A percentile compares a stretch with the other conserved stretches of the same genome.
Conservation (phyloP, 2,329 filamentous ascomycete genomes). For the Neobulgaria alba region DNA sequence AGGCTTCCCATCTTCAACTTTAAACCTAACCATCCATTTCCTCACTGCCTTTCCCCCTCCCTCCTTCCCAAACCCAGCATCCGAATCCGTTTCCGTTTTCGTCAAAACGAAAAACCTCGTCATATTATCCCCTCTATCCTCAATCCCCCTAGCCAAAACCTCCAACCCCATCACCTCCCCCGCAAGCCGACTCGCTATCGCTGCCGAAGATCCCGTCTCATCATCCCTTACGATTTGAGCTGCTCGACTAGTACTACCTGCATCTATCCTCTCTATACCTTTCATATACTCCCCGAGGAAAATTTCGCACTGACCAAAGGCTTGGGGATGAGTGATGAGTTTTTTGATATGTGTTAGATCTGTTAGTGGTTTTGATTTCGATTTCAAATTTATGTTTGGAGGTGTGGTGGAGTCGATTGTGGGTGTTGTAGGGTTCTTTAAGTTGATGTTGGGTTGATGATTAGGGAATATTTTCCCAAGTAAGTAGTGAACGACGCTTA, state of each 20-base stretch:
- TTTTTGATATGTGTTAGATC: constrained; percentile 57
- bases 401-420: constrained; percentile 38
- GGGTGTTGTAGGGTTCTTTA: constrained; percentile 34
- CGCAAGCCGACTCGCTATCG: constrained; percentile 70
- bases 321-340: constrained; percentile 90
- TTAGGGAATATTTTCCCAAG: constrained; percentile 42
- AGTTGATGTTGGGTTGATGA: constrained; percentile 9
- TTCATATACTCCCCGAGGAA: constrained; percentile 67
- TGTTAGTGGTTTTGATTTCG: constrained; percentile 39
- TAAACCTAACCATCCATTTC: constrained; percentile 75
- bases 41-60: constrained; percentile 7
- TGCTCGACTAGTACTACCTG: constrained; percentile 76
- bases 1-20: constrained; percentile 64
- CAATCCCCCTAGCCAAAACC: constrained; percentile 59
- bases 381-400: too few relatives aligned
- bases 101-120: constrained; percentile 67
- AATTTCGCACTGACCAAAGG: constrained; percentile 78
- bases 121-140: constrained; percentile 68
- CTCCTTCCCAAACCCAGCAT: too few relatives aligned
- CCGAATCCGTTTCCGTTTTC: constrained; percentile 22
- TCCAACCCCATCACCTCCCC: constrained; percentile 59
- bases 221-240: constrained; percentile 66
- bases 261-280: constrained; percentile 71
- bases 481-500: constrained; percentile 83
- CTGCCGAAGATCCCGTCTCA: constrained; percentile 54